These are phyloP conservation scores for Russula abietina DNA, from an alignment of 768 basidiomycete species.

Conservation along the genomic window DNA sequence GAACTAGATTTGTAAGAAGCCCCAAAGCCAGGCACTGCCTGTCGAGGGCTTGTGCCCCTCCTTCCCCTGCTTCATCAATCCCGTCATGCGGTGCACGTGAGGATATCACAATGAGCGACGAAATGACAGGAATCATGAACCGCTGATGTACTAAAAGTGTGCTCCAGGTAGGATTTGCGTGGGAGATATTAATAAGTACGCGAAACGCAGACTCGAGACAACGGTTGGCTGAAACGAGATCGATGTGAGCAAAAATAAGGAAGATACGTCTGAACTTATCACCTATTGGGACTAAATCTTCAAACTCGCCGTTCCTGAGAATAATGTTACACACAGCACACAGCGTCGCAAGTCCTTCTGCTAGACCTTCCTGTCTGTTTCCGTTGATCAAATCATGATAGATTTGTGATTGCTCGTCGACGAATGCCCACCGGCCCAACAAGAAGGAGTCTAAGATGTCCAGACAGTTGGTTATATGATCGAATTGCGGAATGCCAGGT, in stretches of 20 bases:
- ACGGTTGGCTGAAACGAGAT: constrained; percentile 32
- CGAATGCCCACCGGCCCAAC: constrained; percentile 47
- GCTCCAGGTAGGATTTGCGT: constrained; percentile 55
- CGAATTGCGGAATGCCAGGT: constrained; percentile 34
- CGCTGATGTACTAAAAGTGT: constrained; percentile 43
- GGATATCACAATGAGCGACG: constrained; percentile 43
- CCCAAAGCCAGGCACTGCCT: constrained; percentile 69
- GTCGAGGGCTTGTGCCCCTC: constrained; percentile 49
- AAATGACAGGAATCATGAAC: constrained; percentile 41
- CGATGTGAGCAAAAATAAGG: constrained; percentile 9
- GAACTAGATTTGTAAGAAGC: constrained; percentile 69
- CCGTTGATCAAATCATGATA: constrained; percentile 29
- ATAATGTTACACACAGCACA: constrained; percentile 45
- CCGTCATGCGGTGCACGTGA: constrained; percentile 28
- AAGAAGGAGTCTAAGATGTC: constrained; percentile 58
- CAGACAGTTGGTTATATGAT: constrained; percentile 50
- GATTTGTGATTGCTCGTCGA: constrained; percentile 26
- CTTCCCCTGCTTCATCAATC: constrained; percentile 27
- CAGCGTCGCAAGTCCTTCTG: constrained; percentile 45
- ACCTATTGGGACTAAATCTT: constrained; percentile 17
- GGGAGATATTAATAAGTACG: constrained; percentile 66
- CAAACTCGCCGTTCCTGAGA: constrained; percentile 27
- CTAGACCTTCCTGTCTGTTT: constrained; percentile 42
- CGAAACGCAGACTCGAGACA: constrained; percentile 57
- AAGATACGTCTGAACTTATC: not conserved